These are phyloP conservation scores for Entonaema liquescens DNA, from an alignment of 495 filamentous ascomycete species.

Conservation along the genomic window DNA sequence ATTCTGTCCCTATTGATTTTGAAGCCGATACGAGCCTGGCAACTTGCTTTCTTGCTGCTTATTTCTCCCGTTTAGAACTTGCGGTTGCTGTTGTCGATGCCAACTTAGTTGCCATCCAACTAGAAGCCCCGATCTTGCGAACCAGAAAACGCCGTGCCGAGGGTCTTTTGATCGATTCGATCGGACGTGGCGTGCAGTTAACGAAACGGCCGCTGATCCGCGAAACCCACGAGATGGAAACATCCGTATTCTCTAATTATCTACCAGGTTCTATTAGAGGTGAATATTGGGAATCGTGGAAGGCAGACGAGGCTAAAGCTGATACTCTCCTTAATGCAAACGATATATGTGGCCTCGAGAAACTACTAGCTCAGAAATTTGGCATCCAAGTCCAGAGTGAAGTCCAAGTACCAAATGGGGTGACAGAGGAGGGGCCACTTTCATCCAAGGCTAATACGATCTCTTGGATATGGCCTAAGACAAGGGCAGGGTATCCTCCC, in stretches of 20 bases:
- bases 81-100: constrained; percentile 67
- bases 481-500: constrained; percentile 50
- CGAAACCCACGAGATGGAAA: constrained; percentile 19
- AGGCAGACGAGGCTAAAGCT: constrained; percentile 50
- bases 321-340: constrained; percentile 56
- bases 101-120: constrained; percentile 67
- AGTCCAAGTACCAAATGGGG: constrained; percentile 32
- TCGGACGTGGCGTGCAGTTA: constrained; percentile 63
- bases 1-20: constrained; percentile 56
- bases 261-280: constrained; percentile 52
- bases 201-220: constrained; percentile 32
- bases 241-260: constrained; percentile 49
- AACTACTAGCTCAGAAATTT: constrained; percentile 56
- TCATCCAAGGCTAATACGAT: constrained; percentile 23
- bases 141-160: constrained; percentile 68
- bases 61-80: constrained; percentile 69
- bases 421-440: constrained; percentile 21
- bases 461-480: constrained; percentile 53
- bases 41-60: constrained; percentile 61
- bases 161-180: constrained; percentile 74
- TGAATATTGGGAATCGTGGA: constrained; percentile 48
- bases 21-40: constrained; percentile 34
- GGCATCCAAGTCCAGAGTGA: constrained; percentile 43
- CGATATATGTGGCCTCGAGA: constrained; percentile 63
- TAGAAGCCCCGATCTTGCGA: constrained; percentile 67